phyloP scores from a whole-genome alignment of 192 early-diverging fungal species.

The Mortierella claussenii region DNA sequence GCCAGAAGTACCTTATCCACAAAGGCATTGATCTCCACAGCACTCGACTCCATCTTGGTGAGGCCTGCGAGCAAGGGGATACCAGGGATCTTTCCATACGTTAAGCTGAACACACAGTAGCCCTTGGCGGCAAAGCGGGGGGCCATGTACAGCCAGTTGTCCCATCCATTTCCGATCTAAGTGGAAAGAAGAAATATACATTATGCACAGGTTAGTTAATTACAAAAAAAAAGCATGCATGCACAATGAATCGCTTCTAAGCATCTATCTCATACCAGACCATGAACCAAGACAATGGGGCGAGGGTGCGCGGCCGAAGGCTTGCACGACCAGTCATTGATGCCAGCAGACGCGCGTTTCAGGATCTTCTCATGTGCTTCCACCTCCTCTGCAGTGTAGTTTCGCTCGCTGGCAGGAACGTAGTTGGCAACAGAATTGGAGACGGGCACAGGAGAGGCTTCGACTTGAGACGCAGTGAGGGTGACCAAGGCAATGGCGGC shows the following conservation, averaged over 20 bases:
- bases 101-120: slow-evolving; percentile 41
- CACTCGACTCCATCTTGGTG: slow-evolving; percentile 39
- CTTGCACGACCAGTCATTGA: slow-evolving; percentile 47
- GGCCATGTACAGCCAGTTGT: slow-evolving; percentile 43
- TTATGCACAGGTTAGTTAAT: too few species aligned
- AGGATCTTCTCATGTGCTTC: slow-evolving; percentile 18
- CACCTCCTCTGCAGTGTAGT: slow-evolving; percentile 30
- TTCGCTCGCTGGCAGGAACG: slow-evolving; percentile 36
- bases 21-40: slow-evolving; percentile 26
- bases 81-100: slow-evolving; percentile 25
- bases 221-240: background rate
- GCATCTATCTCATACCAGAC: too few species aligned
- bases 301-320: slow-evolving; percentile 18
- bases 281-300: slow-evolving; percentile 38
- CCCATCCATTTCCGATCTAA: slow-evolving; percentile 37
- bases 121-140: slow-evolving; percentile 18
- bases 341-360: slow-evolving; percentile 30
- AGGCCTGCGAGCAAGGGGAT: slow-evolving; percentile 29
- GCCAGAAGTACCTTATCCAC: slow-evolving; percentile 42
- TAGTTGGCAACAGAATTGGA: slow-evolving; percentile 12
- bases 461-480: slow-evolving; percentile 23
- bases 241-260: too few species aligned
- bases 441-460: slow-evolving; percentile 33
- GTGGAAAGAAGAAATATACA: background rate
- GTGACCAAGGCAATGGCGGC: slow-evolving; percentile 28